Conservation (phyloP, 129 eudicot species). For the Glebionis coronaria region DNA sequence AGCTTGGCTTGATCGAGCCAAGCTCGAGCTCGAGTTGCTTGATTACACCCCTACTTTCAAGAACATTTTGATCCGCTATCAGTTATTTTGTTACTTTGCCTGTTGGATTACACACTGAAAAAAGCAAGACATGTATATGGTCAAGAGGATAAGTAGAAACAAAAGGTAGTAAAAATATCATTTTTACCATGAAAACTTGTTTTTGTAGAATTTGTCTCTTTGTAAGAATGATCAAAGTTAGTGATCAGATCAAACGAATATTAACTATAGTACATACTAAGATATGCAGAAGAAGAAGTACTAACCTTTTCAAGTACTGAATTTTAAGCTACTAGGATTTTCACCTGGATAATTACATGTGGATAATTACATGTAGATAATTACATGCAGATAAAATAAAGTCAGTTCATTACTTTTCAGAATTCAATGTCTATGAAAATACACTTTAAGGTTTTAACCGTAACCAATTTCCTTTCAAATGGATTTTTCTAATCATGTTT, state of each 20-base stretch:
- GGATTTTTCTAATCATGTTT: too few relatives aligned
- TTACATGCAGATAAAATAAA: too few relatives aligned
- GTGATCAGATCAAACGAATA: background rate
- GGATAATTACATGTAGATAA: slow-evolving; percentile 11
- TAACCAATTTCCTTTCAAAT: too few relatives aligned
- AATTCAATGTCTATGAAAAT: background rate
- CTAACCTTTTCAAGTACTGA: slow-evolving; percentile 70
- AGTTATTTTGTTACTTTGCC: slow-evolving; percentile 37
- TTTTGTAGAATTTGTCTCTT: background rate
- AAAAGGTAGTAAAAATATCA: too few relatives aligned
- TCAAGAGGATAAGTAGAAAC: too few relatives aligned
- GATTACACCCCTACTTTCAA: too few relatives aligned
- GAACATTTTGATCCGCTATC: slow-evolving; percentile 13
- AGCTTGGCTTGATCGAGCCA: too few relatives aligned
- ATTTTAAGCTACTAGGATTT: slow-evolving; percentile 64
- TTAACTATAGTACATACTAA: too few relatives aligned
- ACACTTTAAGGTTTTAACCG: too few relatives aligned
- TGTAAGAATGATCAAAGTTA: background rate
- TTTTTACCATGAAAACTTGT: too few relatives aligned
- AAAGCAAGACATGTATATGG: background rate
- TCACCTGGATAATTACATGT: slow-evolving; percentile 50
- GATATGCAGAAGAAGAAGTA: background rate
- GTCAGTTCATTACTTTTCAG: background rate
- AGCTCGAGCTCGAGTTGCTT: too few relatives aligned
- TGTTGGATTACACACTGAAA: slow-evolving; percentile 36